A percentile compares a stretch with the other conserved stretches of the same genome.
Conservation (phyloP, 306 rosid genomes). For the Vigna reflexopilosa region DNA sequence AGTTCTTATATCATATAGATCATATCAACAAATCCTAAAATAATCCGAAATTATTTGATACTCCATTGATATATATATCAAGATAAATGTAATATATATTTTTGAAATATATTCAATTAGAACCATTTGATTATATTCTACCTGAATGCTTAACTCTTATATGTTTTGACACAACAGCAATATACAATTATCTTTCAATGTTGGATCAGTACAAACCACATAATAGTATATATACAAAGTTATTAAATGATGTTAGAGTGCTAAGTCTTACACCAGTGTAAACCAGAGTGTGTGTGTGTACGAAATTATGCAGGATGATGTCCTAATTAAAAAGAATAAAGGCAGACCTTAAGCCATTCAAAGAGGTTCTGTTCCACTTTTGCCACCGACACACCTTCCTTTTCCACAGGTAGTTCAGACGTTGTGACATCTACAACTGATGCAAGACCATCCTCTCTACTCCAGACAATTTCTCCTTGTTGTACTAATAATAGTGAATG, state of each 20-base stretch:
- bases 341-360: conserved; percentile 92
- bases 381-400: conserved; percentile 84
- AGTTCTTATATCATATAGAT: background rate
- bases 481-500: conserved; percentile 89
- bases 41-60: background rate
- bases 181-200: conserved; percentile 2
- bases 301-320: conserved; percentile 1
- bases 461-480: conserved; percentile 97
- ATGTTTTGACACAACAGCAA: background rate
- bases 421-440: conserved; percentile 84
- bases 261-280: background rate
- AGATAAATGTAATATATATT: background rate
- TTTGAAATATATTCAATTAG: background rate
- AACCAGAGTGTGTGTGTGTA: background rate
- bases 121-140: background rate
- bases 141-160: background rate
- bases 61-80: background rate
- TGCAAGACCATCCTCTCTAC: conserved; percentile 98
- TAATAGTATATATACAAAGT: too few relatives aligned
- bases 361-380: conserved; percentile 94
- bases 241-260: background rate
- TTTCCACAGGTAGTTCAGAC: conserved; percentile 90
- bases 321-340: conserved; percentile 31
- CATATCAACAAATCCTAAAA: background rate
- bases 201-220: background rate